Base-by-base conservation (phyloP, 2,329 filamentous ascomycete species). In the Trichoderma breve region DNA sequence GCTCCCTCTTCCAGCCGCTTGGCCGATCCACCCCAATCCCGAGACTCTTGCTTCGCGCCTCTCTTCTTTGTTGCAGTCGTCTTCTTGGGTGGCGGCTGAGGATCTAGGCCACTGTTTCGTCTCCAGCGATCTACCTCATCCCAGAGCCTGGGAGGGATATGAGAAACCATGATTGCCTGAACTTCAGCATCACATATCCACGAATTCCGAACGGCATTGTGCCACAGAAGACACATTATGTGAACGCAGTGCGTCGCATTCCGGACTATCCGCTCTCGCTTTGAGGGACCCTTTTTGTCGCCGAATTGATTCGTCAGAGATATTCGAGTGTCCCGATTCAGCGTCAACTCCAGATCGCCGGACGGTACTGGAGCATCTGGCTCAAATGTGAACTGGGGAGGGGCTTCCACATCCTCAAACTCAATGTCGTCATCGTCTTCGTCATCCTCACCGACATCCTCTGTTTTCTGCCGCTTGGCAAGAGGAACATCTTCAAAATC, bases 231-330 rank as follows among this genome's bases (percentile, higher is more conserved):
- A 67, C 90, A 89, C 79, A 97, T 91, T 2, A 98, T 94, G 81
- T 99, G 96, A 75, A 97, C 86, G 76, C 93, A 93, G 81, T 99
- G 96, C 0, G 94, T 94, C 4, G 90, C 87, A 39, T 91, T 88
- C 30, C 96, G 88, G 71, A 95, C 92, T 73, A 90, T 88, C 66
- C 93, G 89, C 78, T 98, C 94, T 32, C 92, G 89, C 81, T 97
- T 97, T 3, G 93, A 92, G 0, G 93, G 92, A 0, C 94, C 95
- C 79, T 95, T 97, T 81, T 93, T 97, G 21, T 84, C 84, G 26
- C 89, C 89, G 58, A 88, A 84, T 0, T 88, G 84, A 74, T 91
- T 90, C 11, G 86, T 86, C 32, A 92, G 80, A 0, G 89, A 88
- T n/a, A 91, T 86, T 26, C 87, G 82, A 9, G 86, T 84, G 72